Evolutionary conservation across 2,329 filamentous ascomycete species (phyloP).

Genomic region (Trichoderma sp.): DNA sequence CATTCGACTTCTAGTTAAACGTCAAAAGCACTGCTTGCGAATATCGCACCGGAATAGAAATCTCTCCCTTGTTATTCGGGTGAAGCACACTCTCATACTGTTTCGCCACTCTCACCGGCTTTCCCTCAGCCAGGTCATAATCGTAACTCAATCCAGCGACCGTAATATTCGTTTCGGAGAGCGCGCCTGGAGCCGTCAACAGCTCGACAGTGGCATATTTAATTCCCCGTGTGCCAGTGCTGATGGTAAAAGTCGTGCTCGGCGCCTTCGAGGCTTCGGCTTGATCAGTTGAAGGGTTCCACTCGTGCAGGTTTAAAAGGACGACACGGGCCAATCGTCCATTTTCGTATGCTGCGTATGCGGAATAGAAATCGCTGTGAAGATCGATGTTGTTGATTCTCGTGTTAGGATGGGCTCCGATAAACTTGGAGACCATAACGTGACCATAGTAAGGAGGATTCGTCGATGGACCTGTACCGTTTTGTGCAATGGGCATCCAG

Average conservation of each 20-base stretch:
- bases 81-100: neutral
- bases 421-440: slow-evolving; percentile 18
- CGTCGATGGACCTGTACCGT: slow-evolving; percentile 11
- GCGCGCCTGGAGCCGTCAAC: slow-evolving; percentile 14
- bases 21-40: slow-evolving; percentile 17
- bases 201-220: slow-evolving; percentile 19
- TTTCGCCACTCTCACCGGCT: slow-evolving; percentile 2
- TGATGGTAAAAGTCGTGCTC: neutral
- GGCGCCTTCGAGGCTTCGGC: neutral
- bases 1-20: neutral
- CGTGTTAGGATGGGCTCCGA: slow-evolving; percentile 2
- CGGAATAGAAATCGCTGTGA: slow-evolving; percentile 13
- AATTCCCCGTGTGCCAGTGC: neutral
- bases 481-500: slow-evolving; percentile 18
- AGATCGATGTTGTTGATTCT: slow-evolving; percentile 15
- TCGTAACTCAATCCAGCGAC: slow-evolving; percentile 18
- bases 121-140: slow-evolving; percentile 5
- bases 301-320: slow-evolving; percentile 11
- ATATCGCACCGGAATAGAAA: neutral
- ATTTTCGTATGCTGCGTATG: slow-evolving; percentile 15
- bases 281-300: slow-evolving; percentile 7
- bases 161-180: slow-evolving; percentile 16
- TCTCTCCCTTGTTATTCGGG: neutral
- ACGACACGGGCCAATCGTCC: neutral
- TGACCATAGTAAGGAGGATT: slow-evolving; percentile 21